A percentile compares a stretch with the other conserved stretches of the same genome.
These are phyloP conservation scores for Spiromastix sp. DNA, from an alignment of 2,329 filamentous ascomycete genomes.

Conservation along the genomic window DNA sequence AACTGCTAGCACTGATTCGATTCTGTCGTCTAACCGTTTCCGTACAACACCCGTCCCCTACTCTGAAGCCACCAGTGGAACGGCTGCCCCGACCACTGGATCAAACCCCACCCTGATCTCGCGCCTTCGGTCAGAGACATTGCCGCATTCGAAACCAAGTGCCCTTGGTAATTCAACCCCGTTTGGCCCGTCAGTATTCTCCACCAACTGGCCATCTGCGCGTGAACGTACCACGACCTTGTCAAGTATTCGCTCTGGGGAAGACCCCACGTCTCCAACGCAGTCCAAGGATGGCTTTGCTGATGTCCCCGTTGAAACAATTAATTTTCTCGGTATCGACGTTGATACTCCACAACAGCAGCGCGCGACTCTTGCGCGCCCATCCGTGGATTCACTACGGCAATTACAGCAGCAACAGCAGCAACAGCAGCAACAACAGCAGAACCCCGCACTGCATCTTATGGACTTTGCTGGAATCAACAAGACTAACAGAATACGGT, in stretches of 20 bases:
- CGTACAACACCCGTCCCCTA: slow-evolving; percentile 30
- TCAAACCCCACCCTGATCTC: slow-evolving; percentile 67
- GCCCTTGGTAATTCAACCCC: slow-evolving; percentile 52
- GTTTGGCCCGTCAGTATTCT: slow-evolving; percentile 83
- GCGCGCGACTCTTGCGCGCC: slow-evolving; percentile 59
- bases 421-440: slow-evolving; percentile 34
- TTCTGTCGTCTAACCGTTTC: slow-evolving; percentile 80
- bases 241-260: slow-evolving; percentile 77
- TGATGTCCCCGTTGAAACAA: slow-evolving; percentile 81
- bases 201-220: slow-evolving; percentile 69
- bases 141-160: slow-evolving; percentile 79
- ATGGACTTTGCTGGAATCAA: slow-evolving; percentile 66
- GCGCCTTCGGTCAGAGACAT: slow-evolving; percentile 79
- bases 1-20: slow-evolving; percentile 73
- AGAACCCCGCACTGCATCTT: slow-evolving; percentile 48
- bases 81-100: slow-evolving; percentile 34
- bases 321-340: slow-evolving; percentile 92
- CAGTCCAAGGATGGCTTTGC: slow-evolving; percentile 74
- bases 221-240: slow-evolving; percentile 81
- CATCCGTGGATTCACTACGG: slow-evolving; percentile 41
- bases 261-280: slow-evolving; percentile 77
- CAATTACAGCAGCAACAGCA: slow-evolving; percentile 46
- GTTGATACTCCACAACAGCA: slow-evolving; percentile 83
- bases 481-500: slow-evolving; percentile 75
- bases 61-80: slow-evolving; percentile 25